phyloP scores from a whole-genome alignment of 108 stramenopile genomes.

The Ochromonas danica region DNA sequence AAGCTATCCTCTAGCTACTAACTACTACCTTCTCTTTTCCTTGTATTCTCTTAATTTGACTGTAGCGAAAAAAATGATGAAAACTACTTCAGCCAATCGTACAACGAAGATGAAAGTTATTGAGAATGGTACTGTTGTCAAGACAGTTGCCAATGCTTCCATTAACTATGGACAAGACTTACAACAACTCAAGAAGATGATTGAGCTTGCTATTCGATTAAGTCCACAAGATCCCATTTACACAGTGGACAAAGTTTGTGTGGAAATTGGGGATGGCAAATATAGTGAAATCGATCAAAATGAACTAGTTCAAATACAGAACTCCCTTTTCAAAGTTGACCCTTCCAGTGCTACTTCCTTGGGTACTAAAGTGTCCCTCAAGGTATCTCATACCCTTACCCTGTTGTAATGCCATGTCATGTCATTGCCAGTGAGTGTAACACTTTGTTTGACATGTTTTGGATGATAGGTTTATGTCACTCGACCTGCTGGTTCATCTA shows the following conservation, averaged over 20 bases:
- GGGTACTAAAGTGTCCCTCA: too few relatives aligned
- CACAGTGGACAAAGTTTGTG: not conserved
- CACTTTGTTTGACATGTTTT: too few relatives aligned
- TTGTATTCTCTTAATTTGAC: too few relatives aligned
- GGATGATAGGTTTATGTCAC: too few relatives aligned
- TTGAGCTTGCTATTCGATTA: not conserved
- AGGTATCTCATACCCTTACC: too few relatives aligned
- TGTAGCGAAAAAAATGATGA: too few relatives aligned
- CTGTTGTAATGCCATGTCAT: too few relatives aligned
- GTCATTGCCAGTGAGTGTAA: too few relatives aligned
- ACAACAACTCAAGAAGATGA: not conserved
- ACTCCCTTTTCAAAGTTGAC: not conserved
- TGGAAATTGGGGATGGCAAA: not conserved
- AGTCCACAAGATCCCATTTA: conserved; percentile 1
- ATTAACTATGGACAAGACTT: conserved; percentile 1
- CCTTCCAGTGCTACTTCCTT: too few relatives aligned
- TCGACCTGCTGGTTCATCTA: too few relatives aligned
- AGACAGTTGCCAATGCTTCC: not conserved
- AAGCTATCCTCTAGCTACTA: too few relatives aligned
- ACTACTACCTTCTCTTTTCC: too few relatives aligned
- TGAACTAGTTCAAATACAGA: not conserved
- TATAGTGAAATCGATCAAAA: not conserved
- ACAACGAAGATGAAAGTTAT: not conserved
- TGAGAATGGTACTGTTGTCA: not conserved
- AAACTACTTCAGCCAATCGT: not conserved